Evolutionary conservation across 2,329 filamentous ascomycete species (phyloP).

Genomic region (Trichothecium sympodiale): DNA sequence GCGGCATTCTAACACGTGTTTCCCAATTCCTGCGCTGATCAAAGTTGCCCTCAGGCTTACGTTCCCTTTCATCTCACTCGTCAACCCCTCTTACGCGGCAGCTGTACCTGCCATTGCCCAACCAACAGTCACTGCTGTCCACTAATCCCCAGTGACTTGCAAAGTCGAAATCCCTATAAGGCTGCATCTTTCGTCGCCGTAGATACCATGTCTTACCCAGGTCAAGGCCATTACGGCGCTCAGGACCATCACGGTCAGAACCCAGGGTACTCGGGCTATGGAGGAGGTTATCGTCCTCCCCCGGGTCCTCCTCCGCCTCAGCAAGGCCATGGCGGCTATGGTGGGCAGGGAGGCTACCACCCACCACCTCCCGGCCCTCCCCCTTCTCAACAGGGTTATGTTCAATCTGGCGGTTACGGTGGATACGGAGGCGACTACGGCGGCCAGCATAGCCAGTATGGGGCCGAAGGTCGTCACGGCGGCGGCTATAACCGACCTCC

Average conservation of each 20-base stretch:
- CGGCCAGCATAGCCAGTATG: constrained; percentile 8
- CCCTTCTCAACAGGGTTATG: constrained; percentile 9
- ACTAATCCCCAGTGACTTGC: too few relatives aligned
- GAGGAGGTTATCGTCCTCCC: constrained; percentile 19
- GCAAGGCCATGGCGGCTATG: constrained; percentile 12
- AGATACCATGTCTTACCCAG: constrained; percentile 22
- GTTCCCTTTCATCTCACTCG: too few relatives aligned
- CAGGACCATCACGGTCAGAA: constrained; percentile 14
- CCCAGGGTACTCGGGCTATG: constrained; percentile 7
- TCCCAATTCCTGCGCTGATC: too few relatives aligned
- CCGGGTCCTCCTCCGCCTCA: constrained; percentile 13
- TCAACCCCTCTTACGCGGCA: too few relatives aligned
- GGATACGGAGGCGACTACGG: constrained; percentile 11
- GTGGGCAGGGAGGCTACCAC: constrained; percentile 5
- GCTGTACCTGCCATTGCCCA: too few relatives aligned
- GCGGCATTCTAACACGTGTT: too few relatives aligned
- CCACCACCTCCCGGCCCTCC: constrained; percentile 10
- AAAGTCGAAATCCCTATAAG: too few relatives aligned
- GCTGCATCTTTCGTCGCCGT: too few relatives aligned
- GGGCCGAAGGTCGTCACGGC: constrained; percentile 9
- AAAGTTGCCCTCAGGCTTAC: too few relatives aligned
- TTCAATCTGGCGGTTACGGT: constrained; percentile 14
- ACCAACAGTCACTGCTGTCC: too few relatives aligned
- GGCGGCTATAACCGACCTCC: constrained; percentile 7
- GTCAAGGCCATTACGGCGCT: constrained; percentile 26